These are phyloP conservation scores for Aegilops speltoides DNA, from an alignment of 176 grass and related monocot species.

Conservation along the genomic window DNA sequence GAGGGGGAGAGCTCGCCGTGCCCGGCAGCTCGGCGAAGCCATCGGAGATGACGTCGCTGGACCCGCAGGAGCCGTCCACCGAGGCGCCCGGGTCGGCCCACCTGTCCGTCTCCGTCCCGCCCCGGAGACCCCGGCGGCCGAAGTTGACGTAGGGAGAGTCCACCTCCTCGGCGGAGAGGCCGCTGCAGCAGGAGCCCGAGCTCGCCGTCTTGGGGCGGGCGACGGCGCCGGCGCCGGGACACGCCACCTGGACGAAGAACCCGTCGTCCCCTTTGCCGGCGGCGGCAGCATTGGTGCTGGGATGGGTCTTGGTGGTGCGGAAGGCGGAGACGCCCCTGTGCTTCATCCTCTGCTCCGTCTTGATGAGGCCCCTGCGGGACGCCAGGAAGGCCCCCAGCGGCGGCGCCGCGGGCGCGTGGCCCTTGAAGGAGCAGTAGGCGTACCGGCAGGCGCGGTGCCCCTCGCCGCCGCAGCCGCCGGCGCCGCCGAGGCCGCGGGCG, in stretches of 20 bases:
- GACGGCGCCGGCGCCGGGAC: neutral
- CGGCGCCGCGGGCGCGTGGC: conserved; percentile 49
- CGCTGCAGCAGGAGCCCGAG: conserved; percentile 29
- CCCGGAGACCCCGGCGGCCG: conserved; percentile 24
- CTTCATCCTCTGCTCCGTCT: conserved; percentile 83
- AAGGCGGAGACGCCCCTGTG: conserved; percentile 67
- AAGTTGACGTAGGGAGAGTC: conserved; percentile 39
- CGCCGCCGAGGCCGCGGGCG: neutral
- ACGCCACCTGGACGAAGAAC: conserved; percentile 57
- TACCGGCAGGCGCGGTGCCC: conserved; percentile 59
- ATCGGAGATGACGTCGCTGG: conserved; percentile 44
- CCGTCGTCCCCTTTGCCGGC: conserved; percentile 21
- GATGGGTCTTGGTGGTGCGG: conserved; percentile 12
- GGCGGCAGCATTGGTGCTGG: neutral
- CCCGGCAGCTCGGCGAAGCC: conserved; percentile 5
- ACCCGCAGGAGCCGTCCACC: conserved; percentile 50
- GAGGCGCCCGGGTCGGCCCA: conserved; percentile 29
- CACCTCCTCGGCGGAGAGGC: conserved; percentile 57
- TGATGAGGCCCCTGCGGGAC: conserved; percentile 61
- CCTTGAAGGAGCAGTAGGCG: conserved; percentile 81
- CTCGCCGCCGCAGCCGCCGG: neutral
- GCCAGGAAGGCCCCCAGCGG: conserved; percentile 62
- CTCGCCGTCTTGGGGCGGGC: neutral
- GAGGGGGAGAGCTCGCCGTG: neutral
- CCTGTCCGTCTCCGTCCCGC: neutral